phyloP scores from a whole-genome alignment of 257 asterid species.

The Nicotiana undulata region DNA sequence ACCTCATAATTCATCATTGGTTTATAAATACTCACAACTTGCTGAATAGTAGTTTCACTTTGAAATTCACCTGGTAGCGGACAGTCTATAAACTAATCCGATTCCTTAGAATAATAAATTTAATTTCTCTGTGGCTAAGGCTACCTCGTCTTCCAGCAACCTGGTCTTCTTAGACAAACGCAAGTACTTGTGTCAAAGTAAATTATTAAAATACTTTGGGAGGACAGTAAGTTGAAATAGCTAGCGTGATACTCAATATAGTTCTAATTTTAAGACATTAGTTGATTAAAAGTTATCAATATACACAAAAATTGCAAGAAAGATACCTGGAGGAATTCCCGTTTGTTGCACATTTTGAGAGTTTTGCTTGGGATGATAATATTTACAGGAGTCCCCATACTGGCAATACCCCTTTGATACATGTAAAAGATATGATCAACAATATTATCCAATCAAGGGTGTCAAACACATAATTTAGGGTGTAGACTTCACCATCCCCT shows the following conservation, averaged over 20 bases:
- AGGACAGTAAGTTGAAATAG: not conserved
- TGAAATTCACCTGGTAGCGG: not conserved
- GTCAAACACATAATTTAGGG: not conserved
- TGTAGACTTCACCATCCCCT: not conserved
- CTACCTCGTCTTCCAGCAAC: not conserved
- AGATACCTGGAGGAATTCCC: conserved; percentile 42
- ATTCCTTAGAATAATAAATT: not conserved
- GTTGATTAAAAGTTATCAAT: not conserved
- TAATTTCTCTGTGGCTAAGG: not conserved
- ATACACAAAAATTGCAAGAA: not conserved
- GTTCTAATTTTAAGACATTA: not conserved
- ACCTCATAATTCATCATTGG: not conserved
- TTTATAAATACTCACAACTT: not conserved
- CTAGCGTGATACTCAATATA: not conserved
- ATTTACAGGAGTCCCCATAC: conserved; percentile 75
- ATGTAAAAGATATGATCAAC: not conserved
- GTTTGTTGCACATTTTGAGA: conserved; percentile 21
- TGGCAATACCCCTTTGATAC: conserved; percentile 69
- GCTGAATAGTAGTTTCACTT: not conserved
- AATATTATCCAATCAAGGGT: conserved; percentile 3
- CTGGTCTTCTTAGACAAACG: not conserved
- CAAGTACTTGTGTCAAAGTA: not conserved
- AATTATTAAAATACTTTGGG: not conserved
- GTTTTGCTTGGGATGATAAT: conserved; percentile 71
- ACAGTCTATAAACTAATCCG: not conserved